Evolutionary conservation across 768 basidiomycete genomes (phyloP), one percentile per base, ranked within the genome.

Genomic region (Rhodocollybia butyracea): DNA sequence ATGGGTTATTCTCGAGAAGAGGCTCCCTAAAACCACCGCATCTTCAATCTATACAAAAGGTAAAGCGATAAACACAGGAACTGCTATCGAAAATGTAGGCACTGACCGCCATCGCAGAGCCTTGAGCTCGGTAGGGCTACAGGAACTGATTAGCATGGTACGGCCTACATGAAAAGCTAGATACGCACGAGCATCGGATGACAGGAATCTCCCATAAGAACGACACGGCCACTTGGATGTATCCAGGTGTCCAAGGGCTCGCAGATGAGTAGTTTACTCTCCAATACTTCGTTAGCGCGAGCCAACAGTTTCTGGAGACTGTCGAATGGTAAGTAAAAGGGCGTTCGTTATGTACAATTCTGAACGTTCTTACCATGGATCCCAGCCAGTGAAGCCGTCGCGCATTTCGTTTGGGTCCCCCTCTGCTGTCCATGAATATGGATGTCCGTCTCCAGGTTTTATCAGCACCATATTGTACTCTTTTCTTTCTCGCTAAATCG

Each of bases 181-280:
- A 13, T n/a, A 73, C 80, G 58, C 55, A 83, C 82, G 38, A 82
- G 68, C 78, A 83, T 83, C 1, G 83, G 77, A 63, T 84, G 83
- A 45, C 80, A 81, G 0, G 81, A 73, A 60, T 84, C 83, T 2
- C 82, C 82, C 0, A 84, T 67, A 15, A 84, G 63, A 3, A 66
- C 73, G 1, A 83, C 68, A 24, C 66, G 75, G 2, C 73, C 75
- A 17, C 66, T 65, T 32, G 60, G 59, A 63, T 83, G 78, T 7
- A 82, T 57, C 82, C 81, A 83, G 0, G 72, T 76, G 0, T 68
- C 64, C 48, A 84, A 64, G 21, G 81, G 79, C 3, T 63, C 64
- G 15, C 78, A 75, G 57, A 81, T 79, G 66, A 79, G 73, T 51
- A 84, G 63, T 43, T 72, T 74, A 72, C 76, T 80, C 36, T 73